phyloP scores from a whole-genome alignment of 225 moss, liverwort and hornwort species.

The Sphagnum contortum region DNA sequence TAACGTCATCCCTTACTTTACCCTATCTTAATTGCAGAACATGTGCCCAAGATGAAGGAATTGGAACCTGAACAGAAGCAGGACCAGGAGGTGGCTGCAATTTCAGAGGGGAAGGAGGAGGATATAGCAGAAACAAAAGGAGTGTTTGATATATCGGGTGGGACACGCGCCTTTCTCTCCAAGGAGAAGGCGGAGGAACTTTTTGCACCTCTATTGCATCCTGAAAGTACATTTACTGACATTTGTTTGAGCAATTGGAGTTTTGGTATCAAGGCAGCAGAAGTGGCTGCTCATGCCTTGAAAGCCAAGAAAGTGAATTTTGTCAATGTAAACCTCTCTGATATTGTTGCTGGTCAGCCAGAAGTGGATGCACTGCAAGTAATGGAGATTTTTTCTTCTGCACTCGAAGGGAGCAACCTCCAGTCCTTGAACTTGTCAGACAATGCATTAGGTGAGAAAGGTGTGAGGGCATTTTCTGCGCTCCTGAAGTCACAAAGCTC shows the following conservation, averaged over 20 bases:
- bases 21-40: not conserved
- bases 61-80: not conserved
- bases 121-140: slow-evolving; percentile 12
- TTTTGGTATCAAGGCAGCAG: slow-evolving; percentile 77
- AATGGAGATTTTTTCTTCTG: slow-evolving; percentile 64
- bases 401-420: slow-evolving; percentile 73
- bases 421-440: slow-evolving; percentile 60
- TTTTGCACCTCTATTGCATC: slow-evolving; percentile 58
- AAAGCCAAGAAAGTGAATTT: slow-evolving; percentile 42
- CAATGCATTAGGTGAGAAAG: slow-evolving; percentile 53
- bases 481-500: slow-evolving; percentile 32
- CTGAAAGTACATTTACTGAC: slow-evolving; percentile 46
- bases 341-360: slow-evolving; percentile 92
- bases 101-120: slow-evolving; percentile 5
- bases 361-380: slow-evolving; percentile 85
- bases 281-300: slow-evolving; percentile 67
- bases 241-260: slow-evolving; percentile 94
- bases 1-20: not conserved
- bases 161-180: slow-evolving; percentile 67
- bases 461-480: slow-evolving; percentile 37
- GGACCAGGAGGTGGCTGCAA: slow-evolving; percentile 19
- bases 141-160: slow-evolving; percentile 77
- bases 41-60: not conserved
- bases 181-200: slow-evolving; percentile 55
- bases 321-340: slow-evolving; percentile 76